A percentile compares a stretch with the other conserved stretches of the same genome.
These are phyloP conservation scores for Trichosanthes truncata DNA, from an alignment of 306 rosid genomes.

Conservation along the genomic window DNA sequence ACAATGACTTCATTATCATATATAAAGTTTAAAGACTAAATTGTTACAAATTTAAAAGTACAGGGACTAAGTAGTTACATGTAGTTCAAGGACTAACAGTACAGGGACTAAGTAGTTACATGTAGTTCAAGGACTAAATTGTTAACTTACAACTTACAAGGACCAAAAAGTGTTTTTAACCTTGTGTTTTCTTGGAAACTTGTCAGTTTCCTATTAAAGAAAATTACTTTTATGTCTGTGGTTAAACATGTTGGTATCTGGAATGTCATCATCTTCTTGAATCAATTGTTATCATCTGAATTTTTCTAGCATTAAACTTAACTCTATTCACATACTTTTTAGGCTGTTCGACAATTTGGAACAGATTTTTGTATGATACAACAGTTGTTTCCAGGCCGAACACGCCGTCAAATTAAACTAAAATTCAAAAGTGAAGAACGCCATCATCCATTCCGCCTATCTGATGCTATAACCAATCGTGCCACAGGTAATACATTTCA, in stretches of 20 bases:
- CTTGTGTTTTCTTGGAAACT: no score
- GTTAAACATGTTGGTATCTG: no score
- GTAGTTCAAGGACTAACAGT: no score
- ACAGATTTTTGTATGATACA: constrained; percentile 70
- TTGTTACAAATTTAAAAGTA: no score
- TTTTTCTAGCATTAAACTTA: background rate
- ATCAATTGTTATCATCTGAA: background rate
- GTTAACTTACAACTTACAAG: no score
- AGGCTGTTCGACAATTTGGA: constrained; percentile 71
- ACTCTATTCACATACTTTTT: background rate
- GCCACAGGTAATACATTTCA: constrained; percentile 32
- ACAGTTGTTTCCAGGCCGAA: constrained; percentile 53
- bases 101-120: no score
- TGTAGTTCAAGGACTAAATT: no score
- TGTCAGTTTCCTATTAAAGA: background rate
- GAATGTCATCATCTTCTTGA: background rate
- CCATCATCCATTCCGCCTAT: constrained; percentile 41
- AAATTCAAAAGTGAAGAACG: constrained; percentile 77
- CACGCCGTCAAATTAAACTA: constrained; percentile 59
- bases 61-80: no score
- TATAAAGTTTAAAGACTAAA: no score
- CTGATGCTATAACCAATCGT: constrained; percentile 46
- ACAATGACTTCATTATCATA: no score
- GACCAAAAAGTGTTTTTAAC: no score
- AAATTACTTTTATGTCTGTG: background rate